A percentile compares a stretch with the other conserved stretches of the same genome.
Evolutionary conservation across 352 stramenopile species (phyloP).

Genomic region (Peronospora destructor): DNA sequence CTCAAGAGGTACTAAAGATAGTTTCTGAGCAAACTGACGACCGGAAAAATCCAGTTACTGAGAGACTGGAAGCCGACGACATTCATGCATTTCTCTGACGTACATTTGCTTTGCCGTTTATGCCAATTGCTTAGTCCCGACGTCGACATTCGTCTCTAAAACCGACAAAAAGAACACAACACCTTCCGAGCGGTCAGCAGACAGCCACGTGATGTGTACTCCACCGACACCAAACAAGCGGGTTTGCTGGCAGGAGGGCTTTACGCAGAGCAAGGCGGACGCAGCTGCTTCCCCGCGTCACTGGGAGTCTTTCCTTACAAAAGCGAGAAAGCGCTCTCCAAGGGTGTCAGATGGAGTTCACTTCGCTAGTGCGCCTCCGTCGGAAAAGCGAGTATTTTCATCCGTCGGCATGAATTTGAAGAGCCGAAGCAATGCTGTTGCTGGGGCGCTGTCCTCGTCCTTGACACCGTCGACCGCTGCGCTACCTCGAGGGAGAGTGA

Average conservation of each 20-base stretch:
- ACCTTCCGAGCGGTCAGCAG: constrained; percentile 2
- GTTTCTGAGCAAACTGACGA: constrained; percentile 6
- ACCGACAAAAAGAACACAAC: constrained; percentile 25
- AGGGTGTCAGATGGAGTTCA: constrained; percentile 16
- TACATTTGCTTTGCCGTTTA: constrained; percentile 13
- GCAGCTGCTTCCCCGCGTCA: constrained; percentile 9
- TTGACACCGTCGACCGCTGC: constrained; percentile 11
- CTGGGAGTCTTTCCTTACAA: constrained; percentile 22
- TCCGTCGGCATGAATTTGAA: constrained; percentile 34
- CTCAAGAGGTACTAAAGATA: constrained; percentile 21
- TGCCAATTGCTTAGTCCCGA: constrained; percentile 22
- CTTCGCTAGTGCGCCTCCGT: constrained; percentile 21
- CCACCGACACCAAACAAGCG: constrained; percentile 34
- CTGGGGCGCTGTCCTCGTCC: constrained; percentile 16
- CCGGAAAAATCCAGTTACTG: constrained; percentile 22
- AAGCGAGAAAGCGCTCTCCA: constrained; percentile 28
- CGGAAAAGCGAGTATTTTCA: constrained; percentile 23
- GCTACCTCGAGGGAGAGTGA: constrained; percentile 18
- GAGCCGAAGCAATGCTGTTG: constrained; percentile 10
- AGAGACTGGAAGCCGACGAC: constrained; percentile 7
- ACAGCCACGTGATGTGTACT: constrained; percentile 27
- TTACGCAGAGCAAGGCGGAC: constrained; percentile 25
- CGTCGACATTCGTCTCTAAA: constrained; percentile 20
- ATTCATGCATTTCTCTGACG: constrained; percentile 14
- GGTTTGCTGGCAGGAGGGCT: constrained; percentile 31